phyloP scores from a whole-genome alignment of 116 monocot species.

The Cymodocea nodosa region DNA sequence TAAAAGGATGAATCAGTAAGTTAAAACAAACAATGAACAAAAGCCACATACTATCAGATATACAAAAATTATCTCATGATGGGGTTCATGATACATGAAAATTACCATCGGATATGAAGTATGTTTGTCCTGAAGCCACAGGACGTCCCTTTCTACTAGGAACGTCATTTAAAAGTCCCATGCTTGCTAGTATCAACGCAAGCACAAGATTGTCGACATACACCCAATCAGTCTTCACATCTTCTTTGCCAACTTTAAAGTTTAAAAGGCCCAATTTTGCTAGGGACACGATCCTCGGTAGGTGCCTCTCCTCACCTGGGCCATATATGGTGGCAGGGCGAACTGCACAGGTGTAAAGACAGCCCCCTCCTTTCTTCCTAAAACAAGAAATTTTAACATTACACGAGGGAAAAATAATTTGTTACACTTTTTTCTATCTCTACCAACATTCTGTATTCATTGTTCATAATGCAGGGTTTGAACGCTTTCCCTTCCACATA shows the following conservation, averaged over 20 bases:
- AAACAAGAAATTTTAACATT: not conserved
- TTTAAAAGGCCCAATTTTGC: conserved; percentile 57
- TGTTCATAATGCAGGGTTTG: not conserved
- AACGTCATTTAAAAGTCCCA: conserved; percentile 80
- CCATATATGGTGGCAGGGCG: conserved; percentile 97
- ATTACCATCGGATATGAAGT: conserved; percentile 96
- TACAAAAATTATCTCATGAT: no score
- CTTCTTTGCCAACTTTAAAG: conserved; percentile 66
- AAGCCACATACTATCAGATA: no score
- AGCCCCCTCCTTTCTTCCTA: conserved; percentile 36
- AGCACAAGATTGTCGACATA: conserved; percentile 91
- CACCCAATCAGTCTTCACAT: conserved; percentile 87
- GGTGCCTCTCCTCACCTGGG: conserved; percentile 87
- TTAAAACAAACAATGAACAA: no score
- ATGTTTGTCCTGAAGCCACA: conserved; percentile 83
- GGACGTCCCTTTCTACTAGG: conserved; percentile 60
- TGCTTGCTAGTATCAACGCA: conserved; percentile 82
- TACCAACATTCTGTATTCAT: no score
- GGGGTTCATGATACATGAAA: not conserved
- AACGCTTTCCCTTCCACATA: not conserved
- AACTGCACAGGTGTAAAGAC: conserved; percentile 89
- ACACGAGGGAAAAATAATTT: not conserved
- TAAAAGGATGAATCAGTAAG: no score
- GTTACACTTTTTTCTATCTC: no score
- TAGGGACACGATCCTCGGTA: conserved; percentile 78